Conservation (phyloP, 805 yeast species). For the Kazachstania psychrophila region DNA sequence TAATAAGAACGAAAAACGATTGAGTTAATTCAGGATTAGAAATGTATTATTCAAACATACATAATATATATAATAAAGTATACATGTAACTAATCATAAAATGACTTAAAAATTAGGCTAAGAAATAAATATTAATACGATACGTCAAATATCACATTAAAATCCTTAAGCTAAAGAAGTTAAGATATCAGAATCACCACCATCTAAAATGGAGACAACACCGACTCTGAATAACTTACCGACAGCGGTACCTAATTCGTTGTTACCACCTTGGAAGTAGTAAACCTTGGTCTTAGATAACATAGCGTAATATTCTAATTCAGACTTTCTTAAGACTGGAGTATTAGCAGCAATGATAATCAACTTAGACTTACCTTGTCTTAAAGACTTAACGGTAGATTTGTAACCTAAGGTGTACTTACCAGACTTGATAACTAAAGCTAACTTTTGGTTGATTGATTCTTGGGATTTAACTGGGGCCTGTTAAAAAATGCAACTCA, state of each 20-base stretch:
- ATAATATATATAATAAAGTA: neutral
- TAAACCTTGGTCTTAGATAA: conserved; percentile 90
- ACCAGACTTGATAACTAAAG: conserved; percentile 98
- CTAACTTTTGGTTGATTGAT: conserved; percentile 95
- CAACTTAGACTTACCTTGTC: conserved; percentile 98
- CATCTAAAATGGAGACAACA: conserved; percentile 89
- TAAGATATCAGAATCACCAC: conserved; percentile 99
- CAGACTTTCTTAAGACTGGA: conserved; percentile 99
- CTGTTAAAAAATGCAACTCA: conserved; percentile 33
- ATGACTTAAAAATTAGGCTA: neutral
- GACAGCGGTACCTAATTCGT: conserved; percentile 99
- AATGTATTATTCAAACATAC: neutral
- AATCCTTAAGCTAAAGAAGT: conserved; percentile 40
- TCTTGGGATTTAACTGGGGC: conserved; percentile 93
- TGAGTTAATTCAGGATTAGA: neutral
- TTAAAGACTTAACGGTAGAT: conserved; percentile 94
- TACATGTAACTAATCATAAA: neutral
- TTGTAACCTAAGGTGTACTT: conserved; percentile 99
- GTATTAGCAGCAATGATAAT: conserved; percentile 98
- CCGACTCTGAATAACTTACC: conserved; percentile 99
- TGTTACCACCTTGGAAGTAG: conserved; percentile 99
- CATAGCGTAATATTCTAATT: conserved; percentile 99
- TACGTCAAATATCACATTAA: conserved; percentile 6
- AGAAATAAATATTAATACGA: conserved; percentile 1
- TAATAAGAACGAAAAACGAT: neutral